Conservation (phyloP, 352 stramenopile genomes). For the Blastocystis sp. region DNA sequence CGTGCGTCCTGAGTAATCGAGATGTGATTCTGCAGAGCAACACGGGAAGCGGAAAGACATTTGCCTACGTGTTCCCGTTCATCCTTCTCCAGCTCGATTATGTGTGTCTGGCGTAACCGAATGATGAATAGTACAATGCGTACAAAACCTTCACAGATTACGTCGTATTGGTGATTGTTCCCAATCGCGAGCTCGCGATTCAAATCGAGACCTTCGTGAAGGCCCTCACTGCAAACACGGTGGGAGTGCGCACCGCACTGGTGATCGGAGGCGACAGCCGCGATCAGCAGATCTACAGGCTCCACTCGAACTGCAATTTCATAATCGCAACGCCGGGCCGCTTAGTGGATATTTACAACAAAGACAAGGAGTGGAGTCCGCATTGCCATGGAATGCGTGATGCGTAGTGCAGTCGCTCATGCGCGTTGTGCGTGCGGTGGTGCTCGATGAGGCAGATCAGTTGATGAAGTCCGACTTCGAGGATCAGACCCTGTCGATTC, state of each 20-base stretch:
- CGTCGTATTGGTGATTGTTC: conserved; percentile 34
- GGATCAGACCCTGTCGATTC: background rate
- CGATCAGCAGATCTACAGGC: background rate
- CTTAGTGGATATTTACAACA: background rate
- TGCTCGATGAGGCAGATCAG: conserved; percentile 58
- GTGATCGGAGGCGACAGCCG: conserved; percentile 52
- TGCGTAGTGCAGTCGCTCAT: conserved; percentile 1
- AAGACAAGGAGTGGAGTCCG: conserved; percentile 31
- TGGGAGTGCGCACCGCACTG: conserved; percentile 31
- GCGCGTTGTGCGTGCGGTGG: background rate
- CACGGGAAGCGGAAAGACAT: conserved; percentile 55
- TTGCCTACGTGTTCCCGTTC: conserved; percentile 41
- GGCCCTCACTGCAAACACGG: background rate
- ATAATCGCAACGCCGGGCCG: conserved; percentile 31
- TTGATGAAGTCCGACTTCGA: conserved; percentile 60
- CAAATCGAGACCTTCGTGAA: conserved; percentile 50
- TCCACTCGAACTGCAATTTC: conserved; percentile 23
- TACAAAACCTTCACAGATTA: conserved; percentile 20
- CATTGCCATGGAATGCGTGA: background rate
- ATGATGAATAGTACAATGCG: conserved; percentile 4
- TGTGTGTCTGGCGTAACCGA: background rate
- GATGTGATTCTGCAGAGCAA: conserved; percentile 53
- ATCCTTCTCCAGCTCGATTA: conserved; percentile 50
- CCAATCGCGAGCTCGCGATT: conserved; percentile 39
- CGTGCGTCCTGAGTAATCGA: conserved; percentile 60